Conservation (phyloP, 2,329 filamentous ascomycete species). For the Beauveria asiatica region DNA sequence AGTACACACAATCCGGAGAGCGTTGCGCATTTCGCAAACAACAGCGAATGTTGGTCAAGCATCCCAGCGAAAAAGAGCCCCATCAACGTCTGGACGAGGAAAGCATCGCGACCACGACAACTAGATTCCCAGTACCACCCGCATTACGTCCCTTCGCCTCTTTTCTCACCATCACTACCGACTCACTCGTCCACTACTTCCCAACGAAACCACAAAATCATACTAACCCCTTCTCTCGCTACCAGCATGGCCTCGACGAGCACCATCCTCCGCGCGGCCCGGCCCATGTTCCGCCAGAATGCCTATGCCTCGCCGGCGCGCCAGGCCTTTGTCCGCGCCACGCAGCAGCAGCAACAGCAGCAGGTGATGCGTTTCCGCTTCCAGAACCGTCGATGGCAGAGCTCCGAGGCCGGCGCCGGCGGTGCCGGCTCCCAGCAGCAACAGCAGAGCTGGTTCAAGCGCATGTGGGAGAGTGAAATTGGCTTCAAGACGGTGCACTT, state of each 20-base stretch:
- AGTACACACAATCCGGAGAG: no score
- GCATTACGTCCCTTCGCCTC: not conserved
- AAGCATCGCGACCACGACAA: not conserved
- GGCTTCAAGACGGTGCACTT: slow-evolving; percentile 95
- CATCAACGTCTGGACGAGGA: not conserved
- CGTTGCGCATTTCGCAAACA: not conserved
- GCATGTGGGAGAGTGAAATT: slow-evolving; percentile 75
- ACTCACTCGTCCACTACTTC: no score
- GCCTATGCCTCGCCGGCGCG: slow-evolving; percentile 45
- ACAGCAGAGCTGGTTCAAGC: slow-evolving; percentile 55
- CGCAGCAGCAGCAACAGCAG: slow-evolving; percentile 28
- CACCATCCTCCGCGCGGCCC: slow-evolving; percentile 44
- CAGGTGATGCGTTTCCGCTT: slow-evolving; percentile 34
- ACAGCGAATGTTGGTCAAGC: not conserved
- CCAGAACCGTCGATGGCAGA: slow-evolving; percentile 58
- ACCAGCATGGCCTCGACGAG: slow-evolving; percentile 35
- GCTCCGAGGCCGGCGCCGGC: slow-evolving; percentile 47
- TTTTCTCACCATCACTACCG: not conserved
- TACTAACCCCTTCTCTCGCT: not conserved
- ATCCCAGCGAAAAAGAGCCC: not conserved
- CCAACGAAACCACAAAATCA: not conserved
- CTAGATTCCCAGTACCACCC: not conserved
- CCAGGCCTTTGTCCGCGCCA: slow-evolving; percentile 39
- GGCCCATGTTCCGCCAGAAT: slow-evolving; percentile 47
- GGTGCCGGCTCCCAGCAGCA: slow-evolving; percentile 19